Base-by-base conservation (phyloP, 139 green algal genomes). In the Chlorella sorokiniana region DNA sequence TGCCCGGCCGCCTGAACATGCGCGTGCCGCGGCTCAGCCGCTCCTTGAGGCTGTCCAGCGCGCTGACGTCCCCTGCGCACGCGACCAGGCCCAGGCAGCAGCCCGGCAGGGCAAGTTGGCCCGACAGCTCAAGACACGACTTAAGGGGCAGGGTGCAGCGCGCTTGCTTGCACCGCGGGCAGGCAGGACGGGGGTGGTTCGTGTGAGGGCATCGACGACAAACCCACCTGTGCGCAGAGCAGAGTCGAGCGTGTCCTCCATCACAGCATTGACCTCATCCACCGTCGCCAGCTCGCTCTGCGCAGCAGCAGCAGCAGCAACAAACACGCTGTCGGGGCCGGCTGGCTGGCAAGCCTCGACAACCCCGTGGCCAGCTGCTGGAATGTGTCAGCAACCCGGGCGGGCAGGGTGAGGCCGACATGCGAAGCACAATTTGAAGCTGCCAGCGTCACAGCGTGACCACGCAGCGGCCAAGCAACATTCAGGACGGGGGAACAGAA, bases 271-370 rank as follows among this genome's bases (percentile, higher is more conserved):
- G 25, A 86, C 72, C 67, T 84, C 52, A 52, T 90, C 86, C 0
- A 77, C 83, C 5, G 79, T 48, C 72, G 83, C 86, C 65, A 88
- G 76, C 37, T 85, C 80, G 18, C 71, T 54, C 86, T 85, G 76
- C 85, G 69, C 0, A 22, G 6, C 16, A 42, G 61, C n/a, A 25
- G 5, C 64, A 45, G 35, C 29, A 31, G 38, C 35, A 8, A 27
- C 2, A 71, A 54, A 20, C 35, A 51, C 64, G 9, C 1, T 25
- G 23, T 70, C 35, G 3, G 63, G 8, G 11, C 31, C 72, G 74
- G 11, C 10, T 23, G 44, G 45, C 40, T 52, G 10, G n/a, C n/a
- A n/a, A n/a, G n/a, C n/a, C n/a, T n/a, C n/a, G n/a, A n/a, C n/a
- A n/a, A n/a, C n/a, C n/a, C n/a, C n/a, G n/a, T n/a, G n/a, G n/a